Conservation (phyloP, 441 rosid genomes). For the Brassica balearica region DNA sequence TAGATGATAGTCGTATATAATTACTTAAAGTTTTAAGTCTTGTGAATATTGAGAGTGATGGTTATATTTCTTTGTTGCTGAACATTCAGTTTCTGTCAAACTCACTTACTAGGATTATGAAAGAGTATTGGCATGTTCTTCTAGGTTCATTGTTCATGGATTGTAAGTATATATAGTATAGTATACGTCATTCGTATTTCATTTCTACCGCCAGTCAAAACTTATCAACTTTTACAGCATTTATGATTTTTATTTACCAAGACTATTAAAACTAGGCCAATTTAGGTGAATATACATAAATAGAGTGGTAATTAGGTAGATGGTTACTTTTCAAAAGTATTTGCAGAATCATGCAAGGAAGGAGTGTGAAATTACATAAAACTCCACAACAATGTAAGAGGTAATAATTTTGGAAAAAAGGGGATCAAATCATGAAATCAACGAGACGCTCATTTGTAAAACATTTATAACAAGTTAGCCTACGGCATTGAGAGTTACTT, state of each 20-base stretch:
- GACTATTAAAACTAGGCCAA: no score
- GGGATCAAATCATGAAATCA: not conserved
- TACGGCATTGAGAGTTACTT: not conserved
- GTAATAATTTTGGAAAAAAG: no score
- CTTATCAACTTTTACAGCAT: no score
- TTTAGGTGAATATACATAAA: no score
- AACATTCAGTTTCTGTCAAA: not conserved
- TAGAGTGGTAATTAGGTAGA: no score
- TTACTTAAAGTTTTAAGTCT: slow-evolving; percentile 5
- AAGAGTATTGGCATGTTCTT: slow-evolving; percentile 22
- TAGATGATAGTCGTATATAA: slow-evolving; percentile 15
- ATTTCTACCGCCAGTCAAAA: no score
- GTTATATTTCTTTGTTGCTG: slow-evolving; percentile 12
- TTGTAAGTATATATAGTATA: not conserved
- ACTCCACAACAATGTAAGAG: no score
- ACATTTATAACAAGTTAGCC: not conserved
- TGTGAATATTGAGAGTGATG: slow-evolving; percentile 33
- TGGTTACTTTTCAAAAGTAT: no score
- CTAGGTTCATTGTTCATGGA: slow-evolving; percentile 28
- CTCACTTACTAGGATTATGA: not conserved
- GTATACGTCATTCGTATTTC: not conserved
- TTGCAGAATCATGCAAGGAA: no score
- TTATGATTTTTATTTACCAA: no score
- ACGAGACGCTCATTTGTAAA: not conserved
- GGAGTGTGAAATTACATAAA: no score